Conservation (phyloP, 768 basidiomycete species). For the Kwoniella botswanensis region DNA sequence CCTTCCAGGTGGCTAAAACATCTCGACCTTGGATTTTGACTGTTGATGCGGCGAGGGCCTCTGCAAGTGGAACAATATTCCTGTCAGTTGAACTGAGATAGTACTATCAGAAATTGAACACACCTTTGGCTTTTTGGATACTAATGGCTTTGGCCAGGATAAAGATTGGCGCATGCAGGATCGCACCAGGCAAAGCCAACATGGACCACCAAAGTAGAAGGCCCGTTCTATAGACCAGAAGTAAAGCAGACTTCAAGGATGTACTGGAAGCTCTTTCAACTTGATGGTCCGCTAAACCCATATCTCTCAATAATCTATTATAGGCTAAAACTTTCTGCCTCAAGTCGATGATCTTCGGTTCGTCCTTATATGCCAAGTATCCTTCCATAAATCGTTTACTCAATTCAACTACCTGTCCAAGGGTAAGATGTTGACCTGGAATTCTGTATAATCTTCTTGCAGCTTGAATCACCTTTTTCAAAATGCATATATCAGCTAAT, state of each 20-base stretch:
- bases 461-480: constrained; percentile 84
- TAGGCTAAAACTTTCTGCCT: constrained; percentile 82
- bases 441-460: constrained; percentile 90
- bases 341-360: constrained; percentile 82
- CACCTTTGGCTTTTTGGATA: constrained; percentile 86
- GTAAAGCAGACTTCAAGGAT: constrained; percentile 78
- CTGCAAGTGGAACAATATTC: constrained; percentile 60
- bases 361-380: constrained; percentile 89
- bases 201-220: constrained; percentile 80
- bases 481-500: background rate
- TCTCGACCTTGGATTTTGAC: constrained; percentile 96
- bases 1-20: constrained; percentile 97
- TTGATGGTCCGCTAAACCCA: constrained; percentile 94
- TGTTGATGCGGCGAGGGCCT: constrained; percentile 90
- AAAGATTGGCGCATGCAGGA: constrained; percentile 92
- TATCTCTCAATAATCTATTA: constrained; percentile 81
- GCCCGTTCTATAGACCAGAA: constrained; percentile 79
- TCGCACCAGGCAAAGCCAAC: constrained; percentile 84
- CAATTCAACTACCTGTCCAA: constrained; percentile 94
- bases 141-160: constrained; percentile 85
- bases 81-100: background rate
- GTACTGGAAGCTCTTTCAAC: constrained; percentile 84
- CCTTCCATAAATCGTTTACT: constrained; percentile 92
- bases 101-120: constrained; percentile 15
- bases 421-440: constrained; percentile 87